Evolutionary conservation across 352 stramenopile species (phyloP), one percentile per base, ranked within the genome.

Genomic region (Globisporangium splendens): DNA sequence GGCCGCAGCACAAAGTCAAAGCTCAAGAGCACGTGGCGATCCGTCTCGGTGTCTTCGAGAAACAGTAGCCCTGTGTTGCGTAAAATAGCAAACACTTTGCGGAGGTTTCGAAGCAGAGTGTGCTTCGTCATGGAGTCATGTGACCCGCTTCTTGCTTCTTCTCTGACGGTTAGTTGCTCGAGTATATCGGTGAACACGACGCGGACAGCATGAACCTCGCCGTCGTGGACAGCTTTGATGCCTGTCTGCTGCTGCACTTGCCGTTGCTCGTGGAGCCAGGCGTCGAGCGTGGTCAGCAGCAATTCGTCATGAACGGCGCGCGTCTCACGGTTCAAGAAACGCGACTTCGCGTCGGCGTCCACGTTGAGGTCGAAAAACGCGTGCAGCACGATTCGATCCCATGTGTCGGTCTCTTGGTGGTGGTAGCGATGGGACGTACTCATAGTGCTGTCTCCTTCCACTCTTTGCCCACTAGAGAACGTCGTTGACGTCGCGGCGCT

Each of bases 1-100:
- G 82, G 79, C 14, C 65, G 70, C 17, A 91, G 63, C 5, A 54
- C 62, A 17, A 68, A 63, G 39, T 81, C 65, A 48, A 77, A 83
- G 22, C 58, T 89, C 24, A 89, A 59, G 22, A 92, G 51, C n/a
- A 81, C 49, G 59, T 92, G 73, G 7, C 62, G 57, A 65, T 92
- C 82, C 0, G 64, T 54, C 28, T 69, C 65, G 20, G 69, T 53
- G 44, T 92, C 70, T 67, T 88, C 72, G 31, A 92, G 65, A 42
- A 75, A 83, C 21, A 92, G 55, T 12, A 92, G 58, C 0, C 82
- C 82, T 14, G 63, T 52, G 14, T 46, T 70, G 39, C 74, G 66
- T 44, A 92, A 46, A 21, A 47, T 70, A 17, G 63, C 61, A 33
- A 90, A 92, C 6, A 59, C 60, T 38, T 68, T 69, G 20, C 79